A percentile compares a stretch with the other conserved stretches of the same genome.
Conservation (phyloP, 2,329 filamentous ascomycete species). For the Diaporthe australafricana region DNA sequence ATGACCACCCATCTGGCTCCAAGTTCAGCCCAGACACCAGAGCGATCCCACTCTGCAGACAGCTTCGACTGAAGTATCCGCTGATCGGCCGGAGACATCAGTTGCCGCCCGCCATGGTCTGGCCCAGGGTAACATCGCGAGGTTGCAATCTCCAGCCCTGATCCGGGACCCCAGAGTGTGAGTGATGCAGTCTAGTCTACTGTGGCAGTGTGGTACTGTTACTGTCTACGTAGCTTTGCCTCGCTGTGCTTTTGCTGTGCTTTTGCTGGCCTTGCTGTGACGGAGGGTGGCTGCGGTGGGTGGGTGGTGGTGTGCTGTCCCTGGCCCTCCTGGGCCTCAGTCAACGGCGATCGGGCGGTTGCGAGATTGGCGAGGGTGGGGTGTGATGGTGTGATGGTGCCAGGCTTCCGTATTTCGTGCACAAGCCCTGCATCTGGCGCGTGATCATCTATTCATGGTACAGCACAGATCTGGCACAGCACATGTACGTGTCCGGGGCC, state of each 20-base stretch:
- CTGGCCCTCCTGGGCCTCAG: conserved; percentile 11
- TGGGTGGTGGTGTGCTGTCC: conserved; percentile 23
- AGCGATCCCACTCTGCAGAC: conserved; percentile 18
- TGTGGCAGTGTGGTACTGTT: too few relatives aligned
- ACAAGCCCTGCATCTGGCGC: conserved; percentile 24
- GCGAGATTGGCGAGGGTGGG: conserved; percentile 27
- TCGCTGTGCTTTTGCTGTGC: not conserved
- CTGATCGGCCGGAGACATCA: conserved; percentile 29
- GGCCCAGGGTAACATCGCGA: conserved; percentile 21
- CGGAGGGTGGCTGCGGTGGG: too few relatives aligned
- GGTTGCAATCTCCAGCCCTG: conserved; percentile 25
- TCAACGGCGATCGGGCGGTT: conserved; percentile 26
- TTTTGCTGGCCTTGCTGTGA: not conserved
- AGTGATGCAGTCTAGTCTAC: not conserved
- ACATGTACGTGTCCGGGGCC: conserved; percentile 8
- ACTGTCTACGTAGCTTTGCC: not conserved
- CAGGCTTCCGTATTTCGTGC: conserved; percentile 29
- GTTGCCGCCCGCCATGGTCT: conserved; percentile 26
- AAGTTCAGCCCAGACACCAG: conserved; percentile 15
- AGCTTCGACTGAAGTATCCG: conserved; percentile 22
- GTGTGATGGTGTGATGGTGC: conserved; percentile 24
- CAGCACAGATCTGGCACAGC: not conserved
- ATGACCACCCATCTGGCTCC: not conserved
- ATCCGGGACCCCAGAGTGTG: not conserved
- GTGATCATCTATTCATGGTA: not conserved